A percentile compares a stretch with the other conserved stretches of the same genome.
phyloP scores from a whole-genome alignment of 352 stramenopile genomes.

The Phytophthora litchii region DNA sequence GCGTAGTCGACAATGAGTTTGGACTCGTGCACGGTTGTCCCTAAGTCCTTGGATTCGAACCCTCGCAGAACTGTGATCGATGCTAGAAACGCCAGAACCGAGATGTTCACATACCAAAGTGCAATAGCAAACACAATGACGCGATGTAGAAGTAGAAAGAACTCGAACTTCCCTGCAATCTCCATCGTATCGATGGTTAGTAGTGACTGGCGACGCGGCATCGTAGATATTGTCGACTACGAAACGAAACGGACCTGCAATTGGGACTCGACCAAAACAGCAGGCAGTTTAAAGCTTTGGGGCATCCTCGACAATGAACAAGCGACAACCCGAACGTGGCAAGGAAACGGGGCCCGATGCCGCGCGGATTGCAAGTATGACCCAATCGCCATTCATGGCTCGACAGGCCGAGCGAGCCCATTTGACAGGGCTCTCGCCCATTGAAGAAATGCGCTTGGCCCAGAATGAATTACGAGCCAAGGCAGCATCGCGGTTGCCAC shows the following conservation, averaged over 20 bases:
- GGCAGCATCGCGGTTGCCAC: constrained; percentile 54
- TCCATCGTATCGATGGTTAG: constrained; percentile 12
- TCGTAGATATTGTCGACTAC: background rate
- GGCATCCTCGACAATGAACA: constrained; percentile 18
- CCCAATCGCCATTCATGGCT: constrained; percentile 74
- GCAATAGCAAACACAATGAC: constrained; percentile 21
- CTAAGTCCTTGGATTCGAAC: constrained; percentile 25
- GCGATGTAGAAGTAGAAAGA: constrained; percentile 22
- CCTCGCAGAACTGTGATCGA: constrained; percentile 24
- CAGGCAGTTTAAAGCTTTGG: background rate
- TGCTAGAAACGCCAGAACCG: constrained; percentile 13
- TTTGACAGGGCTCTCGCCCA: constrained; percentile 78
- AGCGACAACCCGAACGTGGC: constrained; percentile 10
- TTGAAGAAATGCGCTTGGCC: constrained; percentile 84
- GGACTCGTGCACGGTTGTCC: constrained; percentile 9
- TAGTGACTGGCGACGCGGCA: constrained; percentile 2
- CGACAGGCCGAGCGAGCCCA: constrained; percentile 73
- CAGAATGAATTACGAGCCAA: constrained; percentile 83
- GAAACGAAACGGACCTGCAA: constrained; percentile 5
- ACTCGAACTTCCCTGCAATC: constrained; percentile 1
- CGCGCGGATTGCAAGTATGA: constrained; percentile 22
- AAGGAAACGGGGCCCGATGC: constrained; percentile 16
- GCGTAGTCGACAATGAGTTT: constrained; percentile 37
- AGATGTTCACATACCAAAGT: constrained; percentile 34
- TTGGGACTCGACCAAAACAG: background rate